Conservation (phyloP, 2,329 filamentous ascomycete species). For the Oidium heveae region DNA sequence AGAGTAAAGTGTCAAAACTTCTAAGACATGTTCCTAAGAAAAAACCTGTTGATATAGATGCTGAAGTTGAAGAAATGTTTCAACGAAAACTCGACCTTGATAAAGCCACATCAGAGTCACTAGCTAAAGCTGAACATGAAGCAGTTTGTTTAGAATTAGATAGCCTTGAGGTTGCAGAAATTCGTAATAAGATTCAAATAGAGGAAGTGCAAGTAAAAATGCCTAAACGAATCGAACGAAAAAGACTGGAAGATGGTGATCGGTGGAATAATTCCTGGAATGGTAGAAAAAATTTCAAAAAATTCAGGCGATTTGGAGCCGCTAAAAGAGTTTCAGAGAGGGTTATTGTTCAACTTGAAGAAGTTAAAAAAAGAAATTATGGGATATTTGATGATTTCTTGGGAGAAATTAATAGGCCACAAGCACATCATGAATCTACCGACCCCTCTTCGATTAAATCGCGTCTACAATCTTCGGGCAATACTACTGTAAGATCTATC, state of each 20-base stretch:
- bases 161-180: slow-evolving; percentile 42
- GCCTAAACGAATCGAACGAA: slow-evolving; percentile 6
- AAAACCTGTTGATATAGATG: not conserved
- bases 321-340: slow-evolving; percentile 1
- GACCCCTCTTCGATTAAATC: too few relatives aligned
- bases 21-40: not conserved
- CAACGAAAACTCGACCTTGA: not conserved
- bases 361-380: slow-evolving; percentile 29
- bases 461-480: too few relatives aligned
- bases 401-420: slow-evolving; percentile 13
- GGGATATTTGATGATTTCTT: slow-evolving; percentile 35
- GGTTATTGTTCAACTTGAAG: slow-evolving; percentile 35
- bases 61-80: not conserved
- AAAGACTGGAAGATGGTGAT: slow-evolving; percentile 16
- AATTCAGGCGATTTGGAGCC: slow-evolving; percentile 37
- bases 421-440: too few relatives aligned
- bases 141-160: slow-evolving; percentile 30
- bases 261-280: slow-evolving; percentile 83
- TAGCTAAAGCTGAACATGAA: slow-evolving; percentile 20
- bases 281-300: slow-evolving; percentile 87
- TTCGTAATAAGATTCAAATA: slow-evolving; percentile 50
- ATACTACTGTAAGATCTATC: too few relatives aligned
- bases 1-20: not conserved
- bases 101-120: not conserved
- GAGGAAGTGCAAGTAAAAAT: slow-evolving; percentile 45